Conservation (phyloP, 495 filamentous ascomycete species). For the Melanomma pulvis-pyrius region DNA sequence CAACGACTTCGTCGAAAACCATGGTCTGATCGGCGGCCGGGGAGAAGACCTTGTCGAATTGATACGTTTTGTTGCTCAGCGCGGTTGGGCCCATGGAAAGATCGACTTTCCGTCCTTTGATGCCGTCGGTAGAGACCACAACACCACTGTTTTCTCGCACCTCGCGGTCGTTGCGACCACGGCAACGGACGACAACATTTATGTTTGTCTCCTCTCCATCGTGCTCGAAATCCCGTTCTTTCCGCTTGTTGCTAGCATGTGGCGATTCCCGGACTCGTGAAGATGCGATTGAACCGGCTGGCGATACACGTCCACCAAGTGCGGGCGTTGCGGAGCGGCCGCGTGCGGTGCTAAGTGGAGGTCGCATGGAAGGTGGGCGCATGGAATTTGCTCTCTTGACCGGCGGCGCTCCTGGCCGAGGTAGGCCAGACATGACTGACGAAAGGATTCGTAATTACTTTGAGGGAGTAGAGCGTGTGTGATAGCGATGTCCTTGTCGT, state of each 20-base stretch:
- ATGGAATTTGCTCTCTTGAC: constrained; percentile 56
- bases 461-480: constrained; percentile 13
- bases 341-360: constrained; percentile 45
- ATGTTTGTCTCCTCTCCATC: constrained; percentile 90
- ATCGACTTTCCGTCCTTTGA: constrained; percentile 79
- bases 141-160: constrained; percentile 91
- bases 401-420: constrained; percentile 26
- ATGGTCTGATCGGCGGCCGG: constrained; percentile 90
- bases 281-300: constrained; percentile 64
- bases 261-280: constrained; percentile 52
- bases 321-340: constrained; percentile 53
- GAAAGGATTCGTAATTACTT: constrained; percentile 5
- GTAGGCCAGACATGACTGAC: constrained; percentile 30
- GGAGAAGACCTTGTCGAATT: constrained; percentile 96
- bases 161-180: constrained; percentile 89
- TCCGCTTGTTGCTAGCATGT: constrained; percentile 65
- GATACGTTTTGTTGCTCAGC: constrained; percentile 92
- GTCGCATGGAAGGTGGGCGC: constrained; percentile 58
- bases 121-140: constrained; percentile 82
- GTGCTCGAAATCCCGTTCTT: constrained; percentile 79
- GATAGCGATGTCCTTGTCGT: constrained; percentile 23
- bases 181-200: constrained; percentile 92
- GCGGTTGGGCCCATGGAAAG: constrained; percentile 91
- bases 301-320: constrained; percentile 56
- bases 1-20: constrained; percentile 92